Base-by-base conservation (phyloP, 352 stramenopile genomes). In the Phytophthora capsici region DNA sequence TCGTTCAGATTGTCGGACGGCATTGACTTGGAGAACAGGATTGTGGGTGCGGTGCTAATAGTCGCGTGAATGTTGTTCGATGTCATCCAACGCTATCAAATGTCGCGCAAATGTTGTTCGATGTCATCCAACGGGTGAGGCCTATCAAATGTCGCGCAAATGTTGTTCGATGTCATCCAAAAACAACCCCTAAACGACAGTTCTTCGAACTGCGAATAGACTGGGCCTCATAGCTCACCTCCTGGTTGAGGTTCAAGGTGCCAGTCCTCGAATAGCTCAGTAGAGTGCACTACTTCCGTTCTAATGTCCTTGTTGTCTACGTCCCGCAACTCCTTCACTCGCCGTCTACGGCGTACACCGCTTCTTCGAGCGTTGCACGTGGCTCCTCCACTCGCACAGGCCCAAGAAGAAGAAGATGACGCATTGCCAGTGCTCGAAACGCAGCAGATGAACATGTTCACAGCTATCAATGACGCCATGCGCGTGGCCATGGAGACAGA, bases 381-480 rank as follows among this genome's bases (percentile, higher is more conserved):
- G 10, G 50, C 45, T 19, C 44, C 43, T 22, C 22, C 54, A 8
- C 64, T 71, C 8, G 6, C 43, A 0, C 64, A 77, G 22, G 69
- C 58, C 6, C 58, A 68, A 36, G 40, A 40, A n/a, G 65, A 68
- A 20, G 55, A 53, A 16, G 50, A 65, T 6, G 56, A 74, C 46
- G 63, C 60, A 23, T 41, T 67, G 3, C 49, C 56, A 0, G 70
- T 75, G 23, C 63, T 73, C 25, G 72, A 87, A 53, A 91, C 78
- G 22, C 65, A 87, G 69, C 75, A 91, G 58, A 97, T 97, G 91
- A 98, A 97, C 72, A 77, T 98, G 70, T 97, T 97, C 71, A 97
- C 88, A 9, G 91, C 91, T 50, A 93, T 98, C 71, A 98, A 97
- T 69, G 86, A 97, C 63, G 93, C 87, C 57, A 93, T 98, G 89